Base-by-base conservation (phyloP, 2,329 filamentous ascomycete genomes). In the Aspergillus pseudoterreus region DNA sequence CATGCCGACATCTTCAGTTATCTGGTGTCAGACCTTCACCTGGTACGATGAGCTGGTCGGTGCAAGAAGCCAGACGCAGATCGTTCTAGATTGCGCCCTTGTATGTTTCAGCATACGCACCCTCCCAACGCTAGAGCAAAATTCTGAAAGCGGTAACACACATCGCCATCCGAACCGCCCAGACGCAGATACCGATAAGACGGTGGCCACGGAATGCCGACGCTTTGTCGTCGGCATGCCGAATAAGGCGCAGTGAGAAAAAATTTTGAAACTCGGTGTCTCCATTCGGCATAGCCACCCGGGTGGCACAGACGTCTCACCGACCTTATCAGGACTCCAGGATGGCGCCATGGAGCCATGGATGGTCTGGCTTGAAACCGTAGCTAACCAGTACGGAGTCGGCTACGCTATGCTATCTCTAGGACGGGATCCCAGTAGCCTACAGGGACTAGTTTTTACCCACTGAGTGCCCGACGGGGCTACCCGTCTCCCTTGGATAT, bases 151-250 rank as follows among this genome's bases (percentile, higher is more conserved):
- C 27, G 3, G 10, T 10, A 4, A 22, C 19, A 42, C 39, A 9
- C 6, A 5, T 42, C 39, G 17, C 42, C 42, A 22, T 24, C 39
- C 19, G 39, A 43, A 14, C 11, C n/a, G 39, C 22, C 54, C 54
- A 27, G 56, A 17, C 4, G 53, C 49, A 24, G 50, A 58, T 9
- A 59, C 49, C 56, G 56, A 39, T 55, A 58, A 17, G 56, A 55
- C 39, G n/a, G 14, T 17, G 39, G 27, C 49, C 35, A 57, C 56
- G 52, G 51, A 52, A 54, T 54, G 52, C 57, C 57, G 56, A 44
- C 35, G 38, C 21, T 44, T 19, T 30, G 24, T 45, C 42, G 27
- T 59, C 57, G 57, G 57, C 57, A 57, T 59, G 55, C 57, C 57
- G 57, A 59, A 35, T 22, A 33, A 42, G 38, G 10, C 27, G 27